These are phyloP conservation scores for Cercophora sp. DNA, from an alignment of 495 filamentous ascomycete genomes.

Conservation along the genomic window DNA sequence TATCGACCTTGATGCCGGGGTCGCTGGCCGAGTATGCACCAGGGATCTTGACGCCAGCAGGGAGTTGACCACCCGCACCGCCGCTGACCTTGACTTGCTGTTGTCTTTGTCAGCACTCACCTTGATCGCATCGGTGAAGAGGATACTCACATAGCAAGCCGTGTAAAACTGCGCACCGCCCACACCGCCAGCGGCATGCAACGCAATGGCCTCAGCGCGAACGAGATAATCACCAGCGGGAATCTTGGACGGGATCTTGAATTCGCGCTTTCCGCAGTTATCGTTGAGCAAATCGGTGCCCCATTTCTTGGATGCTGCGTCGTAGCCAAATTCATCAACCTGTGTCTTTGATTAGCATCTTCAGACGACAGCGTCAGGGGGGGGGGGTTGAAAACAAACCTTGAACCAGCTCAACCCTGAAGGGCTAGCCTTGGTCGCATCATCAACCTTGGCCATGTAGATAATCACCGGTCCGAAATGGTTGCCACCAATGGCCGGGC, in stretches of 20 bases:
- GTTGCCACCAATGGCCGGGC: conserved; percentile 46
- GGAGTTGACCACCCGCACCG: conserved; percentile 32
- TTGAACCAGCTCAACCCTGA: conserved; percentile 39
- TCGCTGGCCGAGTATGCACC: conserved; percentile 46
- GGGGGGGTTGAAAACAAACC: no score
- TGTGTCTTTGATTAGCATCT: no score
- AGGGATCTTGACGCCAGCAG: conserved; percentile 43
- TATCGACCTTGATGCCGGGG: conserved; percentile 42
- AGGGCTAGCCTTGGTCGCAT: conserved; percentile 37
- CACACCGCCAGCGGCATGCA: conserved; percentile 35
- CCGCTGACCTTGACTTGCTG: conserved; percentile 44
- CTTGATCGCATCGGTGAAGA: no score
- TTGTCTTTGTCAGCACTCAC: no score
- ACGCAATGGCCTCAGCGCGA: conserved; percentile 47
- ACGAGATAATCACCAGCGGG: conserved; percentile 45
- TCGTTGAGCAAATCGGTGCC: conserved; percentile 27
- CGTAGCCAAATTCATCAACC: conserved; percentile 33
- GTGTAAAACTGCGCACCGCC: conserved; percentile 50
- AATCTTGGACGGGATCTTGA: conserved; percentile 40
- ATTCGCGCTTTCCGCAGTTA: conserved; percentile 38
- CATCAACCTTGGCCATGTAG: conserved; percentile 45
- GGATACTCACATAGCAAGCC: conserved; percentile 26
- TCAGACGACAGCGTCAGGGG: no score
- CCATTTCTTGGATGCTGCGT: conserved; percentile 27
- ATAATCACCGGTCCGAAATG: conserved; percentile 51